These are phyloP conservation scores for Dactylorhiza incarnata DNA, from an alignment of 106 monocot genomes.

Conservation along the genomic window DNA sequence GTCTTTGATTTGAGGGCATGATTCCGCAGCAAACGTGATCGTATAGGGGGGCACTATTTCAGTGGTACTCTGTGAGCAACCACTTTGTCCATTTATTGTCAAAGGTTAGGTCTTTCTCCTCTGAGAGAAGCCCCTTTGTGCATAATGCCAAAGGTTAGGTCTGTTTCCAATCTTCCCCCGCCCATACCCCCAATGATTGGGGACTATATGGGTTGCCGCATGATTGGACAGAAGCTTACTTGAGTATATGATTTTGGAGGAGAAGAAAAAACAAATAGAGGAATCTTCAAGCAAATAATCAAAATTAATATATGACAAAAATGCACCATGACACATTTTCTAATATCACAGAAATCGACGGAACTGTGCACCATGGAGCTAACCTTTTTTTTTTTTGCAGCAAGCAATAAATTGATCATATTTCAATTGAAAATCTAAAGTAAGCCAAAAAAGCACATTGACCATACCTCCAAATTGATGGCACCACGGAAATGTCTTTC, in stretches of 20 bases:
- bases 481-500: constrained; percentile 95
- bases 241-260: not conserved
- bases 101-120: too few species aligned
- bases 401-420: not conserved
- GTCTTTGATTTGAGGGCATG: too few species aligned
- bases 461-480: constrained; percentile 72
- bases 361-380: not conserved
- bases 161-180: too few species aligned
- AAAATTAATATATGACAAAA: not conserved
- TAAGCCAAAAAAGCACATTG: not conserved
- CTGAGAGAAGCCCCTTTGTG: too few species aligned
- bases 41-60: too few species aligned
- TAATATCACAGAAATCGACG: not conserved
- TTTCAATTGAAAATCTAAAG: not conserved
- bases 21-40: too few species aligned
- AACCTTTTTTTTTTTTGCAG: not conserved
- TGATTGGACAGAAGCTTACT: not conserved
- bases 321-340: not conserved
- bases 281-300: not conserved
- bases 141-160: too few species aligned
- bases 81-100: too few species aligned
- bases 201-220: not conserved
- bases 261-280: not conserved
- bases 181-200: too few species aligned
- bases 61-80: too few species aligned